phyloP scores from a whole-genome alignment of 345 rosid species.

The Cardamine occulta region DNA sequence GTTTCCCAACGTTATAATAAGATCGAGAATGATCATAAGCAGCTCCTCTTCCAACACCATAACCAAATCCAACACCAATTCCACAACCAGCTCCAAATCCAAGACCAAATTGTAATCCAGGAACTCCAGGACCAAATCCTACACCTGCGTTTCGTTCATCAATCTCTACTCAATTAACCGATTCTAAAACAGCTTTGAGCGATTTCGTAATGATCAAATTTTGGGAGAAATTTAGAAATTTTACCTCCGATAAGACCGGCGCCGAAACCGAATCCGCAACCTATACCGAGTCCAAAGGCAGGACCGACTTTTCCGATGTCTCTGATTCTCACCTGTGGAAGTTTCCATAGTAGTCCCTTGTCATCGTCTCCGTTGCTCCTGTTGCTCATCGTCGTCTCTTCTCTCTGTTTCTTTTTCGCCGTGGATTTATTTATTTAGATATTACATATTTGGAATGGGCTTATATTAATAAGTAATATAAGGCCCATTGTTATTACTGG shows the following conservation, averaged over 20 bases:
- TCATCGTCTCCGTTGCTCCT: slow-evolving; percentile 46
- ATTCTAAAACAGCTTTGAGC: background rate
- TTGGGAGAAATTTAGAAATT: background rate
- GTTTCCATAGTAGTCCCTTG: slow-evolving; percentile 76
- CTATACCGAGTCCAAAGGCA: slow-evolving; percentile 78
- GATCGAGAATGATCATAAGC: slow-evolving; percentile 60
- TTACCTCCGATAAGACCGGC: slow-evolving; percentile 85
- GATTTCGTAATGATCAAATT: background rate
- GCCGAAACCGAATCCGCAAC: slow-evolving; percentile 88
- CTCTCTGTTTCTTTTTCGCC: background rate
- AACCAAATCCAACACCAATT: slow-evolving; percentile 85
- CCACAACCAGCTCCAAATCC: slow-evolving; percentile 93
- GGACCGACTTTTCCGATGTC: slow-evolving; percentile 80
- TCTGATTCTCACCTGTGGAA: slow-evolving; percentile 63
- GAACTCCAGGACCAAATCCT: slow-evolving; percentile 85
- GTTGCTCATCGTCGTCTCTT: slow-evolving; percentile 39
- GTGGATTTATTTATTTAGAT: slow-evolving; percentile 4
- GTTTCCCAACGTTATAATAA: slow-evolving; percentile 43
- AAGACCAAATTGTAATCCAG: slow-evolving; percentile 77
- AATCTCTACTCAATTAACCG: background rate
- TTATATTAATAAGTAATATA: background rate
- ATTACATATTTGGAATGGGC: background rate
- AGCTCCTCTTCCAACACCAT: slow-evolving; percentile 76
- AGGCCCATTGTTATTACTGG: background rate
- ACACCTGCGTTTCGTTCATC: slow-evolving; percentile 49